Conservation (phyloP, 2,329 filamentous ascomycete species). For the Apiospora kogelbergensis region DNA sequence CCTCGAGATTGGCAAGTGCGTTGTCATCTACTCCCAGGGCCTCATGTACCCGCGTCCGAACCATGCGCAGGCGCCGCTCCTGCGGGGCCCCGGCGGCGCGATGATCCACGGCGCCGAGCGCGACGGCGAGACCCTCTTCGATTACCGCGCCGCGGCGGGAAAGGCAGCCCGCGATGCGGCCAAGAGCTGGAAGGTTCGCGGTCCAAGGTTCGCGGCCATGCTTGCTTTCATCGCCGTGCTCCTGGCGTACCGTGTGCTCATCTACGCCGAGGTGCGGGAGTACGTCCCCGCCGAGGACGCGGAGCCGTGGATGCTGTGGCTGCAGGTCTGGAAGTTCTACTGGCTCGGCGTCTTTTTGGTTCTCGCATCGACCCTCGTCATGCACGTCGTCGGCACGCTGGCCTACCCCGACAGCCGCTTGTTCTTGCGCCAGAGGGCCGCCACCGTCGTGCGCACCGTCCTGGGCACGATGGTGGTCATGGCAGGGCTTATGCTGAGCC, state of each 20-base stretch:
- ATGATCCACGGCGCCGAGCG: neutral
- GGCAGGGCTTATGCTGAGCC: neutral
- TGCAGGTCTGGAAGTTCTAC: neutral
- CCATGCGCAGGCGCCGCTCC: neutral
- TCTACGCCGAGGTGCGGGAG: neutral
- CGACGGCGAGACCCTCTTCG: constrained; percentile 3
- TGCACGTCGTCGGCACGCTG: no score
- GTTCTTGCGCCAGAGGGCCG: neutral
- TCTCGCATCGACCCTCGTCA: neutral
- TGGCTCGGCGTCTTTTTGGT: neutral
- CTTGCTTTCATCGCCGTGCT: neutral
- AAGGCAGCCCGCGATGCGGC: neutral
- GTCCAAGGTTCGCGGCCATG: neutral
- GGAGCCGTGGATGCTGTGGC: neutral
- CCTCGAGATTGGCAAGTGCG: constrained; percentile 21
- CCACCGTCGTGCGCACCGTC: no score
- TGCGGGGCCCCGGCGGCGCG: no score
- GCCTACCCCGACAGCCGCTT: neutral
- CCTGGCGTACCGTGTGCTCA: neutral
- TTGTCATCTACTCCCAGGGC: constrained; percentile 33
- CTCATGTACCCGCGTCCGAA: constrained; percentile 23
- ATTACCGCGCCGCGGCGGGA: neutral
- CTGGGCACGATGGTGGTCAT: no score
- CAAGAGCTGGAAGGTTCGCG: neutral
- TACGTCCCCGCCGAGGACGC: neutral